Conservation (phyloP, 1,139 yeast species). For the Lodderomyces parapsilosis region DNA sequence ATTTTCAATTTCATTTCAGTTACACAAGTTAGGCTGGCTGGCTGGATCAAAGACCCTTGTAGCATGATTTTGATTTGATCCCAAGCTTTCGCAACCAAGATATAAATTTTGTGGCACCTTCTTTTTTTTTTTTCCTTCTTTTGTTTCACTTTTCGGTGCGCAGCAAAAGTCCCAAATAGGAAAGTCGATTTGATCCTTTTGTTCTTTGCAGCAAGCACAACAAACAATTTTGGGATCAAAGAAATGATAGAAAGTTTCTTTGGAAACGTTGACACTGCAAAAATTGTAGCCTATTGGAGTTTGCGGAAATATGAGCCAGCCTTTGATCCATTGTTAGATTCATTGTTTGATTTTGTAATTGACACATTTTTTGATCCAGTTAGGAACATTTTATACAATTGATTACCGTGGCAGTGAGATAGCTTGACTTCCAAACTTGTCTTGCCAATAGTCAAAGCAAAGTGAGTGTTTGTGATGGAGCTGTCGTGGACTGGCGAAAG, state of each 20-base stretch:
- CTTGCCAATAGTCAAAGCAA: too few species aligned
- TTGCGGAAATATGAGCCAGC: neutral
- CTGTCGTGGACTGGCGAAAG: too few species aligned
- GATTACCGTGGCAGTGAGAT: too few species aligned
- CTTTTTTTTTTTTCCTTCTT: too few species aligned
- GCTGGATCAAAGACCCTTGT: neutral
- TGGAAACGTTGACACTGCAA: neutral
- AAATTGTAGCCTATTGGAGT: neutral
- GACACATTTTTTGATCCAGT: neutral
- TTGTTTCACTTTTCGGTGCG: constrained; percentile 1
- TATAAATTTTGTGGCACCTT: neutral
- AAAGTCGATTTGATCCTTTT: constrained; percentile 1
- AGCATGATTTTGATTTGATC: neutral
- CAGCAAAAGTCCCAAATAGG: constrained; percentile 6
- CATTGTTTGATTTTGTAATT: neutral
- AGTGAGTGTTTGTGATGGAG: too few species aligned
- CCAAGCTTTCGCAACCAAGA: constrained; percentile 1
- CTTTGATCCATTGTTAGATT: neutral
- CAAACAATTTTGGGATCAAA: too few species aligned
- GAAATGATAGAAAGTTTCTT: too few species aligned
- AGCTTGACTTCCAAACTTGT: too few species aligned
- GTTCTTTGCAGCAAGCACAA: constrained; percentile 2
- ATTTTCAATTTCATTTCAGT: neutral
- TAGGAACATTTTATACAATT: too few species aligned
- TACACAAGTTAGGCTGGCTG: neutral